Evolutionary conservation across 148 eudicot genomes (phyloP).

Genomic region (Mesembryanthemum crystallinum): DNA sequence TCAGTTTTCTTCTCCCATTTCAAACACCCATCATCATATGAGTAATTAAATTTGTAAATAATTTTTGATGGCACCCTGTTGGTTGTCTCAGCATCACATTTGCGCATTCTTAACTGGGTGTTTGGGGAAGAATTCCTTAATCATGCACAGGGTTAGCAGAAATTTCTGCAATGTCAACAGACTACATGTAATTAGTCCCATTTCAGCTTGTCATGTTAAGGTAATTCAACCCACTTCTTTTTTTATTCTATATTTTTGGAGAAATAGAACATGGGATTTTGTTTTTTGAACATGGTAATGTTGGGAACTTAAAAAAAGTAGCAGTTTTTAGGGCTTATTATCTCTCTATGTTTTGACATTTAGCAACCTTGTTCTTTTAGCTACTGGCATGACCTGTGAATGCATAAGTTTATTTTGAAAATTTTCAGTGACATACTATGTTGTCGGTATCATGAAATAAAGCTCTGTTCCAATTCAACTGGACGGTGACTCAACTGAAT

Average conservation of each 20-base stretch:
- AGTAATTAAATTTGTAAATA: constrained; percentile 1
- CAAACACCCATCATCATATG: no score
- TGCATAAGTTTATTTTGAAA: background rate
- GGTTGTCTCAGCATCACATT: constrained; percentile 22
- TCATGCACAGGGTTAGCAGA: constrained; percentile 25
- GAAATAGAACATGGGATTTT: background rate
- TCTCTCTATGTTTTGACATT: background rate
- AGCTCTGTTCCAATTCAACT: no score
- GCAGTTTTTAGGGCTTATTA: background rate
- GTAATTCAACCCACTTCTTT: constrained; percentile 37
- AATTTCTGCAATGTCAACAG: constrained; percentile 29
- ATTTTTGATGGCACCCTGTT: constrained; percentile 29
- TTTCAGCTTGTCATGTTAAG: constrained; percentile 35
- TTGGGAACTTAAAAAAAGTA: background rate
- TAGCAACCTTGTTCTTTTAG: background rate
- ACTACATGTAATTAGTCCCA: constrained; percentile 12
- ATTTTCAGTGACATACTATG: background rate
- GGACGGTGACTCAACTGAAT: no score
- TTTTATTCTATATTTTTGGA: background rate
- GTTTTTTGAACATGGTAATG: no score
- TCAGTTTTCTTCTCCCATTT: constrained; percentile 2
- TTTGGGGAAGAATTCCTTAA: constrained; percentile 30
- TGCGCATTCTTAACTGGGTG: constrained; percentile 25
- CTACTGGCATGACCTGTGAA: background rate
- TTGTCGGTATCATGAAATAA: background rate